Evolutionary conservation across 192 early-diverging fungal species (phyloP).

Genomic region (Rhizoclosmatium sp.): DNA sequence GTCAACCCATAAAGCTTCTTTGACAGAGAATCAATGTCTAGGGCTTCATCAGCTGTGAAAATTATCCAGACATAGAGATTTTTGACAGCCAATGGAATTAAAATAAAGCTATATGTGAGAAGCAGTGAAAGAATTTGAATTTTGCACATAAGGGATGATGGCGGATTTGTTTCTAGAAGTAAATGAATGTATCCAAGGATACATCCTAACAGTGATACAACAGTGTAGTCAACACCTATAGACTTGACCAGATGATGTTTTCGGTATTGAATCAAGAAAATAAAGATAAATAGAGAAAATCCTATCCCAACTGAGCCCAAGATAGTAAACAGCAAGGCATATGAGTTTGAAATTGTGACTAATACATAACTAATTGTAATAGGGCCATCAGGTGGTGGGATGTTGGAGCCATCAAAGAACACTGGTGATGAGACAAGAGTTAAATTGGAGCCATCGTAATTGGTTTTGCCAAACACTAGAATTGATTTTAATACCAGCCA

Average conservation of each 20-base stretch:
- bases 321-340: background rate
- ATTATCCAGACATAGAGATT: slow-evolving; percentile 22
- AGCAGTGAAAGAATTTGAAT: background rate
- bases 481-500: background rate
- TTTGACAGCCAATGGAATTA: slow-evolving; percentile 9
- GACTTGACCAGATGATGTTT: background rate
- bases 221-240: slow-evolving; percentile 3
- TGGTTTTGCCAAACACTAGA: background rate
- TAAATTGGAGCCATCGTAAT: slow-evolving; percentile 2
- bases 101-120: background rate
- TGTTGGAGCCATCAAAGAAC: background rate
- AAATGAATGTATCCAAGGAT: background rate
- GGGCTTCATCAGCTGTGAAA: background rate
- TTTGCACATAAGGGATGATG: background rate
- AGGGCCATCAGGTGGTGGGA: background rate
- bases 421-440: background rate
- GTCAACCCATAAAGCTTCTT: background rate
- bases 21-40: slow-evolving; percentile 3
- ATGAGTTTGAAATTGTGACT: background rate
- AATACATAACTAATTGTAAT: background rate
- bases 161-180: background rate
- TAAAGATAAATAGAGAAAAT: background rate
- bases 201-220: background rate
- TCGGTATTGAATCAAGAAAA: slow-evolving; percentile 4
- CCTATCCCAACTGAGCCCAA: background rate